Percentiles rank a stretch among this genome's conserved stretches.
phyloP scores from a whole-genome alignment of 2,329 filamentous ascomycete genomes.

The Fusarium algeriense region DNA sequence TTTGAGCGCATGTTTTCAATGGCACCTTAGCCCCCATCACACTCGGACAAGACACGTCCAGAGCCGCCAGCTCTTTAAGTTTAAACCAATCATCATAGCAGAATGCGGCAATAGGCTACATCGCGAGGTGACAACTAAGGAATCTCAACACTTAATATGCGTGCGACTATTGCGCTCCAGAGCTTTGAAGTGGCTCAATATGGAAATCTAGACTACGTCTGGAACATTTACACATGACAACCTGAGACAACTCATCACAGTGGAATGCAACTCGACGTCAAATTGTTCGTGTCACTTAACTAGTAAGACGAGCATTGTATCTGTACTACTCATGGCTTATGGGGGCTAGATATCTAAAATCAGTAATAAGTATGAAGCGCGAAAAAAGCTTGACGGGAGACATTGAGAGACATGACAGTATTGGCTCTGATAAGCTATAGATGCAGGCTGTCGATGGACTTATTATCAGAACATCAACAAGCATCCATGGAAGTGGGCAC shows the following conservation, averaged over 20 bases:
- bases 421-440: background rate
- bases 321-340: background rate
- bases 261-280: conserved; percentile 14
- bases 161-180: background rate
- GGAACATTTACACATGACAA: background rate
- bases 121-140: background rate
- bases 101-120: background rate
- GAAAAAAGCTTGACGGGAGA: background rate
- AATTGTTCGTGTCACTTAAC: background rate
- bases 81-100: background rate
- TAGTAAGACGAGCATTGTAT: background rate
- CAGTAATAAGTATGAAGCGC: background rate
- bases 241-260: background rate
- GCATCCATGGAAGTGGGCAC: background rate
- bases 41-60: too few relatives aligned
- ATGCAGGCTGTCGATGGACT: background rate
- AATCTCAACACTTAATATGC: background rate
- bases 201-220: background rate
- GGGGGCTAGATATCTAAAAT: background rate
- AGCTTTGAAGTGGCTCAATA: background rate
- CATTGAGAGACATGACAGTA: background rate
- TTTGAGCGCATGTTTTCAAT: too few relatives aligned
- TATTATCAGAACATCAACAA: conserved; percentile 5
- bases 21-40: too few relatives aligned
- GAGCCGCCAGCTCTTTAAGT: too few relatives aligned